Base-by-base conservation (phyloP, 495 filamentous ascomycete species). In the Penicillium manginii region DNA sequence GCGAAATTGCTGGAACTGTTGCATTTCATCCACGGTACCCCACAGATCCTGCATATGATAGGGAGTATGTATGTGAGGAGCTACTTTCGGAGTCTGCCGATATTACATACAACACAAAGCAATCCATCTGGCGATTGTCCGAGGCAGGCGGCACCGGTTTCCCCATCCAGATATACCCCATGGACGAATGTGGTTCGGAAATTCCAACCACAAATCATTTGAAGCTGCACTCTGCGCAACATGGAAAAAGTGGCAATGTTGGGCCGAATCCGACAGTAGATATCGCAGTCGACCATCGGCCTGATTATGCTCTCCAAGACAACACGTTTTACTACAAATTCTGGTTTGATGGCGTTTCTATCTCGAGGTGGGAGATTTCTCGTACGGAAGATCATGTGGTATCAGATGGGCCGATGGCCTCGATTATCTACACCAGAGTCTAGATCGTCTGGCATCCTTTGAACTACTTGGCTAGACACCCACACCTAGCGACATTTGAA, bases 21-120 rank as follows among this genome's bases (percentile, higher is more conserved):
- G 74, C 66, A 7, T 92, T 94, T 57, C 70, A 83, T 23, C 85
- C 91, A 2, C 75, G 88, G 10, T 74, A 71, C 35, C 58, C 68
- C 1, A 67, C 67, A 10, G 48, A 33, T 23, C 42, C 58, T 2
- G 52, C 11, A 0, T 69, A 63, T 29, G 70, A 67, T 26, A 69
- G 57, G 19, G 73, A 74, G 47, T 78, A 76, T 61, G 47, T 77
- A 3, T 73, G 56, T 43, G 54, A 71, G 15, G 67, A 75, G 23
- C 12, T 47, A 7, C 17, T 53, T 26, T 21, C 47, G 26, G 21
- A 23, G 5, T 31, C 14, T 37, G 18, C 17, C 7, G 39, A 21
- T 0, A 18, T 11, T 22, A 11, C 32, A n/a, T 14, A 0, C n/a
- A 39, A 19, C 40, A 49, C 23, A 10, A 42, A 18, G 3, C 50